Evolutionary conservation across 2,329 filamentous ascomycete species (phyloP).

Genomic region (Byssoonygena ceratinophila): DNA sequence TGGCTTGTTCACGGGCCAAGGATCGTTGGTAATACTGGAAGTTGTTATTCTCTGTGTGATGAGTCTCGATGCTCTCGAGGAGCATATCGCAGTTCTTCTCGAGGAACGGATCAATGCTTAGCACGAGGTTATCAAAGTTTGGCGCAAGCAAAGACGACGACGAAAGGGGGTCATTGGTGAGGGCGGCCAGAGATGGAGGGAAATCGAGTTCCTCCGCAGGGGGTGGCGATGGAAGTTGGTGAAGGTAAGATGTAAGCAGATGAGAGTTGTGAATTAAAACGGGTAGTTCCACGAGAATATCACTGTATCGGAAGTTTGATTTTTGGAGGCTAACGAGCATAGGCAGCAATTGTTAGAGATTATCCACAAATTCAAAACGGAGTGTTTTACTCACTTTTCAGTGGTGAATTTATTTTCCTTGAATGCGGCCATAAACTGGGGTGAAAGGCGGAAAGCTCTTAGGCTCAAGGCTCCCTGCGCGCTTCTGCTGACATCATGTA

Average conservation of each 20-base stretch:
- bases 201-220: constrained; percentile 58
- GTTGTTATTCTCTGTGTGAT: constrained; percentile 99
- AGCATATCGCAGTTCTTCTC: constrained; percentile 97
- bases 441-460: constrained; percentile 82
- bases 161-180: constrained; percentile 53
- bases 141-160: constrained; percentile 62
- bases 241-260: constrained; percentile 86
- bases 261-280: constrained; percentile 92
- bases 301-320: constrained; percentile 83
- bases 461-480: constrained; percentile 83
- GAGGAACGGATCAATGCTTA: constrained; percentile 92
- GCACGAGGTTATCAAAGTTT: constrained; percentile 78
- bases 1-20: constrained; percentile 83
- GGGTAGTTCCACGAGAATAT: constrained; percentile 84
- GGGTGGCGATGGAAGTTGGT: constrained; percentile 68
- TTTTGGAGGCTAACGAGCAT: constrained; percentile 67
- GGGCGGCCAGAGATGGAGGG: constrained; percentile 66
- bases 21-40: constrained; percentile 96
- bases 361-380: not conserved
- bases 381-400: constrained; percentile 60
- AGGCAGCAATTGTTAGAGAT: not conserved
- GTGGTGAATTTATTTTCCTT: constrained; percentile 98
- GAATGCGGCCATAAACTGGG: constrained; percentile 76
- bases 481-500: constrained; percentile 92
- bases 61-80: constrained; percentile 90